A percentile compares a stretch with the other conserved stretches of the same genome.
These are phyloP conservation scores for Arthroderma uncinatum DNA, from an alignment of 2,329 filamentous ascomycete species.

Conservation along the genomic window DNA sequence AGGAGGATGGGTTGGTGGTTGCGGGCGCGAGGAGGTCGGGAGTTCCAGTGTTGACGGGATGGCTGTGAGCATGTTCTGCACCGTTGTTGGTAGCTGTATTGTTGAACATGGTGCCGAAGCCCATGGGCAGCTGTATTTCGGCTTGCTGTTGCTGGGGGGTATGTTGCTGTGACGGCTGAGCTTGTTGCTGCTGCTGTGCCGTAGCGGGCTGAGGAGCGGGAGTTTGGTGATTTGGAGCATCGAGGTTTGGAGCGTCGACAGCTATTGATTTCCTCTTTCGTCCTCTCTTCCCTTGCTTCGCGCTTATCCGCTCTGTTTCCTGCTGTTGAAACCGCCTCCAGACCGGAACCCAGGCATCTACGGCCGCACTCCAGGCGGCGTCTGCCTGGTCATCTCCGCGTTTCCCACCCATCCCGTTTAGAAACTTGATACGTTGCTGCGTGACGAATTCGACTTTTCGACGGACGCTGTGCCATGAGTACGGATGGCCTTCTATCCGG, in stretches of 20 bases:
- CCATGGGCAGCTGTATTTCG: constrained; percentile 26
- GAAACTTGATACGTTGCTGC: constrained; percentile 32
- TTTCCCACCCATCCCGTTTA: constrained; percentile 26
- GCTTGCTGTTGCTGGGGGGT: constrained; percentile 4
- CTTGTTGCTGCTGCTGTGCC: too few relatives aligned
- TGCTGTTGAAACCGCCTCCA: constrained; percentile 32
- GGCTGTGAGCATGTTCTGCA: constrained; percentile 1
- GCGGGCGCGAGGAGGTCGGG: constrained; percentile 10
- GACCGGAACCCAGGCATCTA: constrained; percentile 33
- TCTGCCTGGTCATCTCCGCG: constrained; percentile 26
- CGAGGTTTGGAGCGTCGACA: neutral
- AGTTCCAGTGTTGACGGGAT: neutral
- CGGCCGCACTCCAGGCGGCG: constrained; percentile 28
- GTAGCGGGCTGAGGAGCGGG: neutral
- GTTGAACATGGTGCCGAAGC: constrained; percentile 31
- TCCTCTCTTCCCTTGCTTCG: constrained; percentile 24
- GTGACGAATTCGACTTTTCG: constrained; percentile 33
- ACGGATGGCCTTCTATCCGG: constrained; percentile 28
- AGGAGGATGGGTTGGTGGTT: constrained; percentile 9
- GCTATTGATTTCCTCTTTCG: constrained; percentile 20
- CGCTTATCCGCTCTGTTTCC: constrained; percentile 28
- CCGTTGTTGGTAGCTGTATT: neutral
- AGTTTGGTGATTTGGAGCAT: constrained; percentile 5
- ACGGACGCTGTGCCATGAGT: constrained; percentile 35
- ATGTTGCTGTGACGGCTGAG: constrained; percentile 4